Percentiles rank a stretch among this genome's conserved stretches.
phyloP scores from a whole-genome alignment of 305 asterid species.

The Salvia sclarea region DNA sequence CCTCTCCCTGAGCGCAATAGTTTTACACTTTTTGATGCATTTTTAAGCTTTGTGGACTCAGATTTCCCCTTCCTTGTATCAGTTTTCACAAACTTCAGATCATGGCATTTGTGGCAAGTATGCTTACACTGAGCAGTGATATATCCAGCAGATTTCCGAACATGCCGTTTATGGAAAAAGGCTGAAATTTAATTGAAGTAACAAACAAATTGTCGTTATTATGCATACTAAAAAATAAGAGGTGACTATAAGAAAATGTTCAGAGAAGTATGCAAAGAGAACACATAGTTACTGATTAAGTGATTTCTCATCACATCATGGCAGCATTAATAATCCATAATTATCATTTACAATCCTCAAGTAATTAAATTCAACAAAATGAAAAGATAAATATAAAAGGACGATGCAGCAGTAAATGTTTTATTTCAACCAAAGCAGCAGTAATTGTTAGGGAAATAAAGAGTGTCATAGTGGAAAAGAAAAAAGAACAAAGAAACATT shows the following conservation, averaged over 20 bases:
- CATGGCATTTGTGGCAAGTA: conserved; percentile 70
- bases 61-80: conserved; percentile 41
- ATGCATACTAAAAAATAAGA: conserved; percentile 19
- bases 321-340: conserved; percentile 3
- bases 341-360: not conserved
- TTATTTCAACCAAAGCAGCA: too few relatives aligned
- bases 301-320: not conserved
- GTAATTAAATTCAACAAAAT: not conserved
- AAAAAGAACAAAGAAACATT: conserved; percentile 24
- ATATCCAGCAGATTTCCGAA: conserved; percentile 55
- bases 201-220: conserved; percentile 23
- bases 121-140: conserved; percentile 41
- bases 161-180: conserved; percentile 71
- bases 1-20: conserved; percentile 46
- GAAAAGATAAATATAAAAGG: not conserved
- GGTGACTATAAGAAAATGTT: conserved; percentile 18
- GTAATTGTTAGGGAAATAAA: conserved; percentile 17
- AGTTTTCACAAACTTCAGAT: conserved; percentile 40
- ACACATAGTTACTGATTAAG: conserved; percentile 8
- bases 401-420: conserved; percentile 15
- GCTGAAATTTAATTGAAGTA: conserved; percentile 48
- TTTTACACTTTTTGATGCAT: conserved; percentile 46
- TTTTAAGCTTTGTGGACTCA: conserved; percentile 40
- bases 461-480: not conserved
- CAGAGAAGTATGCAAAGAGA: conserved; percentile 19